phyloP scores from a whole-genome alignment of 2,329 filamentous ascomycete species.

The Sordariomycetes sp. region DNA sequence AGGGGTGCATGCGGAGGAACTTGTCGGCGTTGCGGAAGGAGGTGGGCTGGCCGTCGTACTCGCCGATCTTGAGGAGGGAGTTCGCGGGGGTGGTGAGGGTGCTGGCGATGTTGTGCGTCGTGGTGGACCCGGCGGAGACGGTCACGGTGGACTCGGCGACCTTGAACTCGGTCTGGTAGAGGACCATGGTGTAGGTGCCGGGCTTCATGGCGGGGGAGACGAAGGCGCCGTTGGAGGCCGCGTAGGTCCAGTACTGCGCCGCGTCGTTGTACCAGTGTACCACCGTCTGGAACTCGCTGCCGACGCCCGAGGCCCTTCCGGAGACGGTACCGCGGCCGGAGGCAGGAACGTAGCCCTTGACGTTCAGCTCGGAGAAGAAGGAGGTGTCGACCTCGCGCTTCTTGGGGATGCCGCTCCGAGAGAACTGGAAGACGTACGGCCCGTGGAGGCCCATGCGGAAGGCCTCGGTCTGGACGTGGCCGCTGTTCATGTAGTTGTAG shows the following conservation, averaged over 20 bases:
- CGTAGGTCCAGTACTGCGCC: conserved; percentile 53
- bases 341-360: conserved; percentile 43
- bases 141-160: conserved; percentile 34
- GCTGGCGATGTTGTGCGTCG: conserved; percentile 35
- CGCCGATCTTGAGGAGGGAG: conserved; percentile 50
- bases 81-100: conserved; percentile 28
- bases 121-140: conserved; percentile 33
- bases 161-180: conserved; percentile 46
- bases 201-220: conserved; percentile 54
- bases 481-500: conserved; percentile 58
- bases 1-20: conserved; percentile 55
- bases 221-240: conserved; percentile 39
- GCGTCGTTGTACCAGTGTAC: conserved; percentile 52
- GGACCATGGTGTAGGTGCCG: conserved; percentile 54
- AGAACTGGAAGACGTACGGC: conserved; percentile 50
- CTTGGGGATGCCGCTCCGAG: conserved; percentile 39
- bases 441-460: conserved; percentile 52
- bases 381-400: conserved; percentile 33
- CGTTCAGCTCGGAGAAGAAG: conserved; percentile 44
- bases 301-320: conserved; percentile 45
- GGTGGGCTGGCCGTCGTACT: conserved; percentile 50
- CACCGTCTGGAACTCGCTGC: conserved; percentile 37
- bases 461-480: conserved; percentile 47
- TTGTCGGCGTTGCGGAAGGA: conserved; percentile 56
- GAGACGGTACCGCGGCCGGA: conserved; percentile 43